Evolutionary conservation across 1,139 yeast genomes (phyloP).

Genomic region (Candida smagusa): DNA sequence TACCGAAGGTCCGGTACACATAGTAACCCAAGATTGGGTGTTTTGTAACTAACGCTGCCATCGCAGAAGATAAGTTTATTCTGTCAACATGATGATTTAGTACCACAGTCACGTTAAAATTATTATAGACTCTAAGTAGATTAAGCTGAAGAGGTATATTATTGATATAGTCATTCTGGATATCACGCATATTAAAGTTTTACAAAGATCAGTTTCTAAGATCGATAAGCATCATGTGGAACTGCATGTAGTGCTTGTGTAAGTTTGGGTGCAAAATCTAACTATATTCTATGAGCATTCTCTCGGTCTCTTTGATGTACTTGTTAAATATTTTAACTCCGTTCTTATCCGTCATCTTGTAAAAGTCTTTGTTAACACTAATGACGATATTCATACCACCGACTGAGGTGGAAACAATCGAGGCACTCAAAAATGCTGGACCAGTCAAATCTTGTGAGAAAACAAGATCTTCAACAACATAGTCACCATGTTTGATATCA

Average conservation of each 20-base stretch:
- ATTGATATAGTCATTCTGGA: too few relatives aligned
- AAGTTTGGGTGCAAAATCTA: too few relatives aligned
- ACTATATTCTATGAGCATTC: too few relatives aligned
- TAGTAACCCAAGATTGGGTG: slow-evolving; percentile 23
- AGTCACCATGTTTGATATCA: slow-evolving; percentile 1
- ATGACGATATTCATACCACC: slow-evolving; percentile 3
- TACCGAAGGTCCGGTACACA: slow-evolving; percentile 14
- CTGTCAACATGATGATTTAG: slow-evolving; percentile 18
- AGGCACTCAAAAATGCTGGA: too few relatives aligned
- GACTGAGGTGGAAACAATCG: slow-evolving; percentile 1
- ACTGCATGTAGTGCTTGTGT: not conserved
- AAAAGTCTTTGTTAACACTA: too few relatives aligned
- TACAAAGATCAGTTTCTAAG: too few relatives aligned
- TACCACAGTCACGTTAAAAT: slow-evolving; percentile 26
- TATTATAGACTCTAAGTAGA: slow-evolving; percentile 17
- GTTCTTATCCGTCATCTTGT: too few relatives aligned
- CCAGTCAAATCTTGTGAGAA: slow-evolving; percentile 2
- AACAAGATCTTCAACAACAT: slow-evolving; percentile 4
- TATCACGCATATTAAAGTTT: not conserved
- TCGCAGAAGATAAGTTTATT: slow-evolving; percentile 24
- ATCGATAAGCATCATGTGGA: not conserved
- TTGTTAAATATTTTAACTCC: too few relatives aligned
- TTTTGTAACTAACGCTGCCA: slow-evolving; percentile 18
- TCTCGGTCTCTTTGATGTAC: too few relatives aligned
- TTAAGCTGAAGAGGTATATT: too few relatives aligned